Percentiles rank a stretch among this genome's conserved stretches.
These are phyloP conservation scores for Misopates orontium DNA, from an alignment of 257 asterid genomes.

Conservation along the genomic window DNA sequence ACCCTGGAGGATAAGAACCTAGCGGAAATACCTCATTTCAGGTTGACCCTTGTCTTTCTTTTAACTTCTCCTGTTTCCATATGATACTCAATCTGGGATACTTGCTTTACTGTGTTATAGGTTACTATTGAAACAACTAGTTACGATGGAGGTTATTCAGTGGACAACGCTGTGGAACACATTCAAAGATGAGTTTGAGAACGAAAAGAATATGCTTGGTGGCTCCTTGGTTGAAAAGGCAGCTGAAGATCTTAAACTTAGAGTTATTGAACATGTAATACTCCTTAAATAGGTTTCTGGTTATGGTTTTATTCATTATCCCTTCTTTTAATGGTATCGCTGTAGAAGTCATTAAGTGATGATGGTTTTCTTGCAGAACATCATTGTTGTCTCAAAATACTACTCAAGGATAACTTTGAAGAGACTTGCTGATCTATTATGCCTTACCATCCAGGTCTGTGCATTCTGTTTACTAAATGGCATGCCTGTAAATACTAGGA, in stretches of 20 bases:
- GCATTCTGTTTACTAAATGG: constrained; percentile 9
- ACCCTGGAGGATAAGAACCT: constrained; percentile 95
- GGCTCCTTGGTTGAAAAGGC: constrained; percentile 90
- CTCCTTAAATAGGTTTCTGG: constrained; percentile 14
- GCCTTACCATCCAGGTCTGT: constrained; percentile 76
- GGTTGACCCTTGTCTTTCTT: constrained; percentile 31
- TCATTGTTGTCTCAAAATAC: constrained; percentile 89
- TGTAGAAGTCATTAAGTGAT: constrained; percentile 9
- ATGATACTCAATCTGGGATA: constrained; percentile 17
- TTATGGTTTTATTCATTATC: constrained; percentile 10
- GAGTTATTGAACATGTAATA: constrained; percentile 93
- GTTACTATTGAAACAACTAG: constrained; percentile 73
- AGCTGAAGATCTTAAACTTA: constrained; percentile 78
- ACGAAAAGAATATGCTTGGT: constrained; percentile 82
- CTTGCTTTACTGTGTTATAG: constrained; percentile 34
- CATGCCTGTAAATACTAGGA: too few relatives aligned
- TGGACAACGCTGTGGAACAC: constrained; percentile 86
- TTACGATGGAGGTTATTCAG: constrained; percentile 93
- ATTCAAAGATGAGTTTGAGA: constrained; percentile 88
- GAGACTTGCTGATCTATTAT: constrained; percentile 86
- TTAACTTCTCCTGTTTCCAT: constrained; percentile 4
- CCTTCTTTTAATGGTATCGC: constrained; percentile 2
- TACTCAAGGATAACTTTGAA: constrained; percentile 85
- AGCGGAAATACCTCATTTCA: constrained; percentile 88
- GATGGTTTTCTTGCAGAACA: constrained; percentile 65